A percentile compares a stretch with the other conserved stretches of the same genome.
Conservation (phyloP, 768 basidiomycete species). For the Phylloporus rhodoxanthus region DNA sequence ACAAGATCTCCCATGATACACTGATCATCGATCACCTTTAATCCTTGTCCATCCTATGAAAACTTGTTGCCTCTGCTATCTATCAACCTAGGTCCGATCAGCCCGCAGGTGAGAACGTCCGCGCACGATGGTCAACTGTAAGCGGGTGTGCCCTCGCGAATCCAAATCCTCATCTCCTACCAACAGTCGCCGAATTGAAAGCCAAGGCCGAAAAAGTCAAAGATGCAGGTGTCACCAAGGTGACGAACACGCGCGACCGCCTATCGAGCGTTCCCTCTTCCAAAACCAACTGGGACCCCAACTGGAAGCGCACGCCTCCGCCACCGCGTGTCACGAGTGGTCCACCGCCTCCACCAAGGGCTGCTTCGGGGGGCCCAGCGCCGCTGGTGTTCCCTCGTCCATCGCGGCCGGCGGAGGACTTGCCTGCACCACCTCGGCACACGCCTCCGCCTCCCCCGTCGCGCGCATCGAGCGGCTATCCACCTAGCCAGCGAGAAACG, state of each 20-base stretch:
- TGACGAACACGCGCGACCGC: slow-evolving; percentile 52
- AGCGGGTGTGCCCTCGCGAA: slow-evolving; percentile 10
- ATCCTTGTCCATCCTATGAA: too few relatives aligned
- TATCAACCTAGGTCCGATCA: background rate
- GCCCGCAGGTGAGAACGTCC: background rate
- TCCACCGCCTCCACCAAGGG: slow-evolving; percentile 34
- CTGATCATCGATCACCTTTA: too few relatives aligned
- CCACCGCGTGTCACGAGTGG: slow-evolving; percentile 24
- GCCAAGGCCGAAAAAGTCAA: slow-evolving; percentile 60
- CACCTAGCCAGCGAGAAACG: slow-evolving; percentile 9
- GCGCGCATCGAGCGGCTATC: slow-evolving; percentile 26
- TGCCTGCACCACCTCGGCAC: slow-evolving; percentile 10
- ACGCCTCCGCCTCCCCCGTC: slow-evolving; percentile 21
- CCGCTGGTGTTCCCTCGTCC: slow-evolving; percentile 10
- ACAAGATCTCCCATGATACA: too few relatives aligned
- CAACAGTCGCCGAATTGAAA: slow-evolving; percentile 58
- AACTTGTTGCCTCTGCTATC: too few relatives aligned
- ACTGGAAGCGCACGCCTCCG: slow-evolving; percentile 45
- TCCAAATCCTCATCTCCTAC: slow-evolving; percentile 1
- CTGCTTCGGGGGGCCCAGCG: slow-evolving; percentile 3
- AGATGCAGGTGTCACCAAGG: slow-evolving; percentile 45
- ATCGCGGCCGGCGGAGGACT: slow-evolving; percentile 11
- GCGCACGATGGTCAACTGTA: slow-evolving; percentile 27
- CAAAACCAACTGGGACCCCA: slow-evolving; percentile 59
- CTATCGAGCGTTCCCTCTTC: slow-evolving; percentile 51